Evolutionary conservation across 1,284 basidiomycete species (phyloP), one percentile per base, ranked within the genome.

Genomic region (Cronartium quercuum): DNA sequence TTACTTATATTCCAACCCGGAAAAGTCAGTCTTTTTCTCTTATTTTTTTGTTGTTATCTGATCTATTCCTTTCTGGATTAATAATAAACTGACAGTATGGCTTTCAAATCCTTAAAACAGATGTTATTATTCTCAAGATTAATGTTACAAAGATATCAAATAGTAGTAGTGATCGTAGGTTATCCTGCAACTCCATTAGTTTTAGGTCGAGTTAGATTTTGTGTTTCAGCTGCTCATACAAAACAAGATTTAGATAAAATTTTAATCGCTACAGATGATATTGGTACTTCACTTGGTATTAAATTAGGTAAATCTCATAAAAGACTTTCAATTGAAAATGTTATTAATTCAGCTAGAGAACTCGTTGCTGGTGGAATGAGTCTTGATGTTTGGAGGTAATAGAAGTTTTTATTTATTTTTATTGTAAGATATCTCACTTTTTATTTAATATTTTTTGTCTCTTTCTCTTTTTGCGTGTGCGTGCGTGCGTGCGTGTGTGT

Each of bases 231-330:
- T 4, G 85, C 92, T 69, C 95, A 98, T 84, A 98, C 95, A 75
- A 98, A 98, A 85, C 90, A 94, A 80, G 96, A 99, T 80, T 88
- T 98, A 69, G 95, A 98, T 83, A 84, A 85, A 35, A 84, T 98
- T 42, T 84, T 99, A 60, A 84, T 86, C 61, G 94, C 95, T 6
- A 94, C 91, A 80, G 92, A 97, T 83, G 95, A 98, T 83, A 85
- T 98, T 76, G 95, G 96, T 35, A 88, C 90, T 79, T 81, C 91
- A 40, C 84, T 99, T 76, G 90, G 92, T 81, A 83, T 98, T 83
- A 84, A 84, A 79, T 78, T 83, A 21, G 76, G 76, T 66, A 40
- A 42, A 21, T 12, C 24, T 18, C 35, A 35, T 3, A 35, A 29
- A 3, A 64, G 62, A 40, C 4, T 64, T 7, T 34, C 24, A 21